Conservation (phyloP, 768 basidiomycete species). For the Favolaschia claudopus region DNA sequence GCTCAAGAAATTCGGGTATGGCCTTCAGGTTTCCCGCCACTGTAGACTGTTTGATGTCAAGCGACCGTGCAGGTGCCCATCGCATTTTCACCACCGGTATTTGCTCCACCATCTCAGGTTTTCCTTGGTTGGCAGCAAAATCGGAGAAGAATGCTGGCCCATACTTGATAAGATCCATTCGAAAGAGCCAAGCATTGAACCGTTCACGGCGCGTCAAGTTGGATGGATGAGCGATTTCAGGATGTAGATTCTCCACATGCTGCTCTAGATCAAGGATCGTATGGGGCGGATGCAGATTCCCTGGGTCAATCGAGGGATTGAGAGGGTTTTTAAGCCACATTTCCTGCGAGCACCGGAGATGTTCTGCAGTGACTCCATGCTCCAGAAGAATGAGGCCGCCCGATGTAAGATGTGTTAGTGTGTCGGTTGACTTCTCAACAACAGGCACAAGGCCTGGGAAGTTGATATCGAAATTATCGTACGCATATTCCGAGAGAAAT, state of each 20-base stretch:
- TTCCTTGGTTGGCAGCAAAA: constrained; percentile 22
- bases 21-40: constrained; percentile 29
- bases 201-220: constrained; percentile 30
- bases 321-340: constrained; percentile 40
- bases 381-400: constrained; percentile 38
- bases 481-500: constrained; percentile 39
- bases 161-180: constrained; percentile 31
- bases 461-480: constrained; percentile 53
- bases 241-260: constrained; percentile 29
- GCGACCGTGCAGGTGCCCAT: constrained; percentile 25
- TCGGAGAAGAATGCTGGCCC: constrained; percentile 34
- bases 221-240: constrained; percentile 21
- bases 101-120: constrained; percentile 35
- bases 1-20: constrained; percentile 26
- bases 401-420: constrained; percentile 43
- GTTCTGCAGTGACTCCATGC: constrained; percentile 26
- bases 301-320: constrained; percentile 27
- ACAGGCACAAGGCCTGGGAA: constrained; percentile 39
- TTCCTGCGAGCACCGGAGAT: constrained; percentile 41
- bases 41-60: constrained; percentile 35
- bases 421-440: constrained; percentile 32
- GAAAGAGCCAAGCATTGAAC: constrained; percentile 40
- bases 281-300: constrained; percentile 1
- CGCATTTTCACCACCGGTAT: constrained; percentile 32
- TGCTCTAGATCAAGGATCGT: constrained; percentile 23